These are phyloP conservation scores for Trichothecium sympodiale DNA, from an alignment of 2,329 filamentous ascomycete genomes.

Conservation along the genomic window DNA sequence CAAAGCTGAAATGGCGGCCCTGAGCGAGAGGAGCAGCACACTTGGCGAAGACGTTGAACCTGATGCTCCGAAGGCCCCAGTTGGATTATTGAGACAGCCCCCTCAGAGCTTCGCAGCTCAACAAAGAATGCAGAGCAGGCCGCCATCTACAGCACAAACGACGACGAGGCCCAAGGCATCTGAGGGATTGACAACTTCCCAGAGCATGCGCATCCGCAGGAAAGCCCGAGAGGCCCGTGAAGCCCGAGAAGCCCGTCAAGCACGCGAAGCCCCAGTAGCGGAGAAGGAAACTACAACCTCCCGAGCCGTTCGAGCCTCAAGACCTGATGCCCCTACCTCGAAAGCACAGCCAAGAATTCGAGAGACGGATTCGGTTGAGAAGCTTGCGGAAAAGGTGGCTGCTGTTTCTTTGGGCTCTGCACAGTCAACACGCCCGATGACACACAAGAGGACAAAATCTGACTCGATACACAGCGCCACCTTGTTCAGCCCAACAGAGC, in stretches of 20 bases:
- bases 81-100: conserved; percentile 37
- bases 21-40: conserved; percentile 18
- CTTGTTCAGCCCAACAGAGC: conserved; percentile 45
- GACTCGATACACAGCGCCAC: conserved; percentile 28
- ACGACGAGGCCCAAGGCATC: conserved; percentile 13
- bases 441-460: conserved; percentile 15
- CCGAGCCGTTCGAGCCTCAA: no score
- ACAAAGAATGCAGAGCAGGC: conserved; percentile 46
- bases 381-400: conserved; percentile 18
- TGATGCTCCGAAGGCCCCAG: conserved; percentile 21
- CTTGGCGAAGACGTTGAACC: conserved; percentile 7
- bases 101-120: conserved; percentile 58
- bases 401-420: conserved; percentile 12
- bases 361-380: conserved; percentile 3
- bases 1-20: conserved; percentile 16
- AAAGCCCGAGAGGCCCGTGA: conserved; percentile 4
- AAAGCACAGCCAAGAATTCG: background rate
- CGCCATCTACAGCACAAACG: conserved; percentile 15
- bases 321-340: no score
- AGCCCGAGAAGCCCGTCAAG: background rate
- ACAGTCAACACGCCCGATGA: conserved; percentile 6
- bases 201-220: conserved; percentile 18
- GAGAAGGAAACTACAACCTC: background rate
- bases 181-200: conserved; percentile 11
- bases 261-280: conserved; percentile 1